Base-by-base conservation (phyloP, 805 yeast species). In the Teunomyces tritomae region DNA sequence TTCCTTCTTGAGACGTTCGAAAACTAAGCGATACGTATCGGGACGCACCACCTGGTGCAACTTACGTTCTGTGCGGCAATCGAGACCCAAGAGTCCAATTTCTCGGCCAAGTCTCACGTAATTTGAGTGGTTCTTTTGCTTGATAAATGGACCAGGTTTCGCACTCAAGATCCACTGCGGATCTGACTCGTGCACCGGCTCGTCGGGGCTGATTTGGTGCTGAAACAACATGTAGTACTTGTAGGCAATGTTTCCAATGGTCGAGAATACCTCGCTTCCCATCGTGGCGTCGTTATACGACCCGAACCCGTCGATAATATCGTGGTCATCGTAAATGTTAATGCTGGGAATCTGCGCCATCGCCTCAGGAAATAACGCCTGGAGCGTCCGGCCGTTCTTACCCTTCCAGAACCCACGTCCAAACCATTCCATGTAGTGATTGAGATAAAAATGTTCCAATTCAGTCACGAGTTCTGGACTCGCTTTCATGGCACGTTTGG, bases 291-390 rank as follows among this genome's bases (percentile, higher is more conserved):
- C 87, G 43, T 76, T 74, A 64, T 92, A 92, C 0, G 96, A 87
- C 2, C 98, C 99, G 68, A 82, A 92, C 2, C 98, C 99, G 62
- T 92, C 99, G 55, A 94, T 91, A 45, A 92, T 88, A 64, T 94
- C 98, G 67, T 92, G 99, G 64, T 92, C 99, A 65, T 92, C 99
- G 68, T 73, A 91, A 28, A 92, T 80, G 64, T 91, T 92, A 46
- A 92, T 75, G 30, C 85, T 78, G 5, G 99, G 98, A 52, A 92
- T 91, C 41, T 82, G 81, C 0, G 95, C 83, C 73, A 87, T 68
- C 3, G 97, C 88, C 32, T 79, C 61, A 1, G 96, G 94, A 57
- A 82, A 84, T 44, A 83, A 70, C 1, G 76, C 51, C 63, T 90
- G 96, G 32, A 80, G 63, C 1, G 95, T 85, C 40, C 73, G 73